phyloP scores from a whole-genome alignment of 2,329 filamentous ascomycete genomes.

The Hawksworthiomyces lignivorus region DNA sequence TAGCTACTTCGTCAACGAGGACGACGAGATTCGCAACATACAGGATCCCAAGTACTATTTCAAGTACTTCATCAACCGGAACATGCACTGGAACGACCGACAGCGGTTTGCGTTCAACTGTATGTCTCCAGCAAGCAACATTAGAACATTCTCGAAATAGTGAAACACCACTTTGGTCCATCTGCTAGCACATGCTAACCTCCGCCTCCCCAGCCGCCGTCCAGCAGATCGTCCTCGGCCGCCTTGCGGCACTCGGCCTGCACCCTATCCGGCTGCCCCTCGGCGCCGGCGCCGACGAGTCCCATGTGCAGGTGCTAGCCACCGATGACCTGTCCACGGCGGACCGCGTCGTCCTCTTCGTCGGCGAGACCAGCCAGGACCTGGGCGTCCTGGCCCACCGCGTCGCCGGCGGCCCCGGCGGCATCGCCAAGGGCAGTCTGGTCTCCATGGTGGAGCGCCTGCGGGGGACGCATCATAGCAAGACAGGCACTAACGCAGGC shows the following conservation, averaged over 20 bases:
- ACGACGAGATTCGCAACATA: constrained; percentile 64
- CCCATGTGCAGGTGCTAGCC: constrained; percentile 63
- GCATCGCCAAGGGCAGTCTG: constrained; percentile 63
- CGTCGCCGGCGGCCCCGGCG: constrained; percentile 52
- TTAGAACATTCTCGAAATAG: too few relatives aligned
- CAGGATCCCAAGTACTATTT: constrained; percentile 61
- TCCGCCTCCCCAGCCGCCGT: constrained; percentile 63
- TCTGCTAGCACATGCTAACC: too few relatives aligned
- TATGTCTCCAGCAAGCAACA: too few relatives aligned
- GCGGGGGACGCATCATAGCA: too few relatives aligned
- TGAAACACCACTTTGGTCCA: too few relatives aligned
- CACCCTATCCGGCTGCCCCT: constrained; percentile 55
- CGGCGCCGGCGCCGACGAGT: constrained; percentile 33
- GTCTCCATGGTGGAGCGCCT: constrained; percentile 53
- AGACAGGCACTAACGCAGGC: too few relatives aligned
- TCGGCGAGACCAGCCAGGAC: constrained; percentile 65
- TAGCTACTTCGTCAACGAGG: constrained; percentile 71
- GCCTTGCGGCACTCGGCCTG: constrained; percentile 56
- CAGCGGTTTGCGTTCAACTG: constrained; percentile 70
- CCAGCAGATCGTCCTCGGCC: constrained; percentile 50
- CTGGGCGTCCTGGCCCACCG: constrained; percentile 70
- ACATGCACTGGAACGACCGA: constrained; percentile 67
- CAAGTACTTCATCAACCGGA: constrained; percentile 65
- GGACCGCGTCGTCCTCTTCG: constrained; percentile 61
- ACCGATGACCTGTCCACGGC: constrained; percentile 44